Evolutionary conservation across 2,329 filamentous ascomycete genomes (phyloP).

Genomic region (Fusarium anthophilum): DNA sequence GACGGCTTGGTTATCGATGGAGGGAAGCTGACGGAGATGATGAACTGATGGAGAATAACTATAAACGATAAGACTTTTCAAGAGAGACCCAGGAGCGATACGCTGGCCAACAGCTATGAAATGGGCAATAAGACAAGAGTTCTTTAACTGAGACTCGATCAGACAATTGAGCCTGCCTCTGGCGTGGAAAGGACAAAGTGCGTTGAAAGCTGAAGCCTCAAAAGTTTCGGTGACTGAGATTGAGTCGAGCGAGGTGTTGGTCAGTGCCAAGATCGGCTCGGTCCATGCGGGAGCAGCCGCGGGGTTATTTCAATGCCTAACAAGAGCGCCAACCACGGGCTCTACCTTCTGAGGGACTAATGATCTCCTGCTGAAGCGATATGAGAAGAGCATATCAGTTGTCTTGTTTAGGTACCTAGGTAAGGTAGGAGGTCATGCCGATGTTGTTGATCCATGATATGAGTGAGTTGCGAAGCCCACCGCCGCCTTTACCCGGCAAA

Average conservation of each 20-base stretch:
- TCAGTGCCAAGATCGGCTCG: slow-evolving; percentile 29
- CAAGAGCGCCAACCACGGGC: background rate
- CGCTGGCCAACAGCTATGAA: background rate
- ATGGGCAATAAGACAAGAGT: background rate
- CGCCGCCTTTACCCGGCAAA: slow-evolving; percentile 12
- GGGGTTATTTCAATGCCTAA: slow-evolving; percentile 6
- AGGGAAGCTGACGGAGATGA: background rate
- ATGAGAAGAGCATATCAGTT: background rate
- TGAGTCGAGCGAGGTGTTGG: background rate
- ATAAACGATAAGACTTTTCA: slow-evolving; percentile 2
- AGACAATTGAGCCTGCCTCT: background rate
- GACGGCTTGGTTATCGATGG: slow-evolving; percentile 1
- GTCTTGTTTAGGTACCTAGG: background rate
- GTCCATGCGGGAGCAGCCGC: slow-evolving; percentile 36
- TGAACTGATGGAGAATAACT: background rate
- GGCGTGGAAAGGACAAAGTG: background rate
- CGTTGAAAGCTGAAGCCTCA: slow-evolving; percentile 14
- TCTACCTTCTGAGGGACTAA: background rate
- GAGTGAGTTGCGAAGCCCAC: background rate
- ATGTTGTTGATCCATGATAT: background rate
- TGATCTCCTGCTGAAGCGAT: background rate
- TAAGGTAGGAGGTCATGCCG: background rate
- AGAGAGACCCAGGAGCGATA: background rate
- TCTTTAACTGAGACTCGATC: background rate
- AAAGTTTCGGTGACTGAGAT: slow-evolving; percentile 25